phyloP scores from a whole-genome alignment of 202 grass and related monocot species.

The Zoysia matrella region DNA sequence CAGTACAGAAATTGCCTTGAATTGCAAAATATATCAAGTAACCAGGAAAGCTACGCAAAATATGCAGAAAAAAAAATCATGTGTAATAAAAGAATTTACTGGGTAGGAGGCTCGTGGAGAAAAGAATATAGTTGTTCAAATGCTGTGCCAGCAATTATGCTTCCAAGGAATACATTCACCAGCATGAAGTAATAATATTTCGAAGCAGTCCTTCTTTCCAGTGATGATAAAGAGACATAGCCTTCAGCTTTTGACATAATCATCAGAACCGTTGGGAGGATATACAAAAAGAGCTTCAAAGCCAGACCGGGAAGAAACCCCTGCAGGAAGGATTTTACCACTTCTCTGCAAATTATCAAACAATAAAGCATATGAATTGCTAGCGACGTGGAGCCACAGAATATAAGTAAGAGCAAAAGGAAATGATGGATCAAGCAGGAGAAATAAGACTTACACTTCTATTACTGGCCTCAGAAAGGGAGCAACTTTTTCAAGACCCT shows the following conservation, averaged over 20 bases:
- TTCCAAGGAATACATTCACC: conserved; percentile 95
- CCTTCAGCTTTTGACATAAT: conserved; percentile 99
- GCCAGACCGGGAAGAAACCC: conserved; percentile 94
- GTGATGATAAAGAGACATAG: conserved; percentile 84
- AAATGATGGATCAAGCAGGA: conserved; percentile 2
- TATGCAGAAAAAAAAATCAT: not conserved
- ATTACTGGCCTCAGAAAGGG: conserved; percentile 91
- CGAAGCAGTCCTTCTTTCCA: conserved; percentile 87
- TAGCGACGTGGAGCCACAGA: not conserved
- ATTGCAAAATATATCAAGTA: not conserved
- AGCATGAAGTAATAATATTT: conserved; percentile 99
- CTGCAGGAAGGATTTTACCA: conserved; percentile 90
- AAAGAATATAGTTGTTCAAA: conserved; percentile 91
- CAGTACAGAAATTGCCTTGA: not conserved
- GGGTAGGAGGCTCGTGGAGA: conserved; percentile 73
- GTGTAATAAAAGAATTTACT: conserved; percentile 60
- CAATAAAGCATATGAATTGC: not conserved
- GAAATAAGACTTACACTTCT: conserved; percentile 67
- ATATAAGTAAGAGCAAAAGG: conserved; percentile 8
- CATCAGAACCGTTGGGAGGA: conserved; percentile 89
- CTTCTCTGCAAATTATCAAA: conserved; percentile 60
- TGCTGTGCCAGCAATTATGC: conserved; percentile 89
- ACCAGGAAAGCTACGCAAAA: not conserved
- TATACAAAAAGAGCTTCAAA: conserved; percentile 88
- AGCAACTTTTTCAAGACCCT: conserved; percentile 96